phyloP scores from a whole-genome alignment of 495 filamentous ascomycete genomes.

The Daldinia decipiens region DNA sequence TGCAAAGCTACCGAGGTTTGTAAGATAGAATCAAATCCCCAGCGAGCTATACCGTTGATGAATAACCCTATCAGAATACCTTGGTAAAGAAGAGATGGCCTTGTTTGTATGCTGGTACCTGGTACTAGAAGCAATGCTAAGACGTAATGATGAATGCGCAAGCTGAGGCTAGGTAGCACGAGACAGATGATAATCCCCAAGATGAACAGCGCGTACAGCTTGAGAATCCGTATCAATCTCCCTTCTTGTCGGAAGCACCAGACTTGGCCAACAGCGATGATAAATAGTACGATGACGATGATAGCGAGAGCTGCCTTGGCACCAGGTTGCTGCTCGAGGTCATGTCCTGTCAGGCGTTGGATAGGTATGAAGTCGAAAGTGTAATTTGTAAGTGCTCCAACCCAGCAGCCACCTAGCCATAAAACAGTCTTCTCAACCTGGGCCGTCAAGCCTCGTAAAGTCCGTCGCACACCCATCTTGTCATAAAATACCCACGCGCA shows the following conservation, averaged over 20 bases:
- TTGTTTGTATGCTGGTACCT: constrained; percentile 83
- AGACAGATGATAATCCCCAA: constrained; percentile 69
- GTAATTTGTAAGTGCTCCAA: constrained; percentile 83
- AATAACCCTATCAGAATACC: constrained; percentile 91
- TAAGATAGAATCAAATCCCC: constrained; percentile 92
- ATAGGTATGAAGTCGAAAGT: constrained; percentile 88
- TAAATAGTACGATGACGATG: constrained; percentile 69
- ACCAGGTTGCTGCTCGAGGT: constrained; percentile 79
- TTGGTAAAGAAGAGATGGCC: constrained; percentile 81
- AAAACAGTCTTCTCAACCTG: constrained; percentile 78
- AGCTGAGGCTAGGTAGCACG: constrained; percentile 78
- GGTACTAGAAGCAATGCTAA: constrained; percentile 83
- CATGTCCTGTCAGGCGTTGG: constrained; percentile 77
- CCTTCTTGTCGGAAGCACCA: constrained; percentile 80
- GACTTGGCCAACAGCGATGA: constrained; percentile 72
- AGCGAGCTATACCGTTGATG: constrained; percentile 89
- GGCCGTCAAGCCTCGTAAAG: constrained; percentile 66
- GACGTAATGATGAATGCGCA: constrained; percentile 96
- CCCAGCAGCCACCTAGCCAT: constrained; percentile 78
- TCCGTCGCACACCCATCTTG: constrained; percentile 66
- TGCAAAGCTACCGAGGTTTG: constrained; percentile 79
- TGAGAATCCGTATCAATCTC: constrained; percentile 73
- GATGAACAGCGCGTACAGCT: constrained; percentile 73
- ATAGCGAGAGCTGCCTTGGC: constrained; percentile 75
- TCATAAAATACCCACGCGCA: constrained; percentile 78